These are phyloP conservation scores for Trametes coccinea DNA, from an alignment of 768 basidiomycete genomes.

Conservation along the genomic window DNA sequence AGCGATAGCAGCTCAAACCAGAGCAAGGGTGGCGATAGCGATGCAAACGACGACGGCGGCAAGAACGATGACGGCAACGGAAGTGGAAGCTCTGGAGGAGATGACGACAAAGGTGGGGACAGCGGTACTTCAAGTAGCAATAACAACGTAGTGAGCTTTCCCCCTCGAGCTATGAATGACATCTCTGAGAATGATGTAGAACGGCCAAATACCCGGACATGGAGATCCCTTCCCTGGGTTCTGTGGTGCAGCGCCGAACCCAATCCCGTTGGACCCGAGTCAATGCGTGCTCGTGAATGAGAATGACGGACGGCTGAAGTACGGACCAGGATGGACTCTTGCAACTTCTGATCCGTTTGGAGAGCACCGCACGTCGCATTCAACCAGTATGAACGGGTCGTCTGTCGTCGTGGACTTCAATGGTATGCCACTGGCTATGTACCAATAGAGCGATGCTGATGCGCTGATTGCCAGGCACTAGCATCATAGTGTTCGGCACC, in stretches of 20 bases:
- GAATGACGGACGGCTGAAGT: conserved; percentile 8
- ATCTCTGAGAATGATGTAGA: not conserved
- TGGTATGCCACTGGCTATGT: not conserved
- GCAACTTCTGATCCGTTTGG: not conserved
- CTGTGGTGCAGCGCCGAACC: not conserved
- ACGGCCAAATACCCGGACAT: not conserved
- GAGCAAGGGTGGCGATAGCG: not conserved
- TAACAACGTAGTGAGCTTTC: not conserved
- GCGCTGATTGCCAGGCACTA: conserved; percentile 38
- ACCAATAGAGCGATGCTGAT: not conserved
- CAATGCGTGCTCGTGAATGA: conserved; percentile 1
- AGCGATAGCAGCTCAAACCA: not conserved
- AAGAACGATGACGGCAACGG: not conserved
- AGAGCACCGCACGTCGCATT: not conserved
- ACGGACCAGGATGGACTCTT: conserved; percentile 1
- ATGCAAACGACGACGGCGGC: not conserved
- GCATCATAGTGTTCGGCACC: conserved; percentile 47
- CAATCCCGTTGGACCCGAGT: not conserved
- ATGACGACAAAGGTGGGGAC: not conserved
- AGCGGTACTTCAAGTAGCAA: not conserved
- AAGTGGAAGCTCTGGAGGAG: no score
- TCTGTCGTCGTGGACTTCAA: not conserved
- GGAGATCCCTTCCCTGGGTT: not conserved
- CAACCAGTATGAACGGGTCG: not conserved
- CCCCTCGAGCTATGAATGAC: no score